Conservation (phyloP, 805 yeast genomes). For the Kregervanrija pseudodelftensis region DNA sequence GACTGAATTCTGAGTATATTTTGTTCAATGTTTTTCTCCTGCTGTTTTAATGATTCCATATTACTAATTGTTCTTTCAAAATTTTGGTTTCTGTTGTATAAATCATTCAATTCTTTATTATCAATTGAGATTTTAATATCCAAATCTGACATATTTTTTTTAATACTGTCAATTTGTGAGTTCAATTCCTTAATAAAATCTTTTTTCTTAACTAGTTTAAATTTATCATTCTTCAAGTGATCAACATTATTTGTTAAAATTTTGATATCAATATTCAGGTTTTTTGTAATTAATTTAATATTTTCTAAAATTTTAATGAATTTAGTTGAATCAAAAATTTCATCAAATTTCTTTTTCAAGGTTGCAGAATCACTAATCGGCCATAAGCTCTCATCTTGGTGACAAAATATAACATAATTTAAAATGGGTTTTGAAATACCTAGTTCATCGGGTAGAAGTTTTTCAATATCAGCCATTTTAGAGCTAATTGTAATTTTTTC, state of each 20-base stretch:
- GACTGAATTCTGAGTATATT: slow-evolving; percentile 46
- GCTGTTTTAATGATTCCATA: slow-evolving; percentile 48
- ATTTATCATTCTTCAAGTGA: slow-evolving; percentile 67
- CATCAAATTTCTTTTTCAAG: slow-evolving; percentile 89
- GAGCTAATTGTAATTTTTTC: slow-evolving; percentile 71
- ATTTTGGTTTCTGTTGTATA: slow-evolving; percentile 74
- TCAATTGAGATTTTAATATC: slow-evolving; percentile 43
- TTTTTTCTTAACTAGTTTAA: slow-evolving; percentile 56
- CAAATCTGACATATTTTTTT: slow-evolving; percentile 41
- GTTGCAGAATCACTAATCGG: slow-evolving; percentile 88
- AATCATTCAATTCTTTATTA: slow-evolving; percentile 50
- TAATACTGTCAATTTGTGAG: slow-evolving; percentile 36
- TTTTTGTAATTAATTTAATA: slow-evolving; percentile 69
- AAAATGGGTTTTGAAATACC: slow-evolving; percentile 86
- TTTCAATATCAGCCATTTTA: slow-evolving; percentile 77
- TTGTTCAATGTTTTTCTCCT: slow-evolving; percentile 36
- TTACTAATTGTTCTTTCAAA: slow-evolving; percentile 67
- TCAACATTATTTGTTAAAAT: slow-evolving; percentile 71
- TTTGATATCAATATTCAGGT: slow-evolving; percentile 67
- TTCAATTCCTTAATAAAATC: slow-evolving; percentile 39
- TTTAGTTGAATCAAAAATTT: slow-evolving; percentile 90
- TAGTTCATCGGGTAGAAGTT: slow-evolving; percentile 68
- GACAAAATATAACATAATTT: slow-evolving; percentile 93
- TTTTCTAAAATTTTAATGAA: slow-evolving; percentile 86
- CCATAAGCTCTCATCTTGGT: slow-evolving; percentile 96